Percentiles rank a stretch among this genome's conserved stretches.
phyloP scores from a whole-genome alignment of 106 monocot genomes.

The Dendrobium chrysotoxum region DNA sequence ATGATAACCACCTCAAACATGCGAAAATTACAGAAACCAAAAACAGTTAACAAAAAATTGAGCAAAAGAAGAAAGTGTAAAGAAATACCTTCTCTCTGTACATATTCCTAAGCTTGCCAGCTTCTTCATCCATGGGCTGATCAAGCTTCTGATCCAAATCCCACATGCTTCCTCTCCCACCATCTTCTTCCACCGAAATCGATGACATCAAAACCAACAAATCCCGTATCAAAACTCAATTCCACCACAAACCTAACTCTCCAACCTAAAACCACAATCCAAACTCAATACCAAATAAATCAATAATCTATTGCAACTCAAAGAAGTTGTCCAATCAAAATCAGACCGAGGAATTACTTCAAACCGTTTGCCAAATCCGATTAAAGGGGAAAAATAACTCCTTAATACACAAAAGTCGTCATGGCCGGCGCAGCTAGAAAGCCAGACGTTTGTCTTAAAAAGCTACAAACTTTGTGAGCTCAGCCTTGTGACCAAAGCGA shows the following conservation, averaged over 20 bases:
- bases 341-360: background rate
- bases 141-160: conserved; percentile 57
- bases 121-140: conserved; percentile 75
- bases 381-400: too few relatives aligned
- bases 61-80: background rate
- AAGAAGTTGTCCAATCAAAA: background rate
- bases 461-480: background rate
- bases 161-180: conserved; percentile 51
- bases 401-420: too few relatives aligned
- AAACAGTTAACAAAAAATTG: background rate
- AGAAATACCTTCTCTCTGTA: conserved; percentile 51
- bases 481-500: background rate
- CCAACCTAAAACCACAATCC: background rate
- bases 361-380: background rate
- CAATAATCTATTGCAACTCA: background rate
- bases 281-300: background rate
- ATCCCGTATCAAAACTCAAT: background rate
- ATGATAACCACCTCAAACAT: background rate
- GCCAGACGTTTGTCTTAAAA: too few relatives aligned
- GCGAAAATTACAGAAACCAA: background rate
- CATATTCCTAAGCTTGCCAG: conserved; percentile 44
- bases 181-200: conserved; percentile 14
- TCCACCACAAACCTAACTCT: background rate
- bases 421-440: too few relatives aligned
- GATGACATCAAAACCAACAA: conserved; percentile 26